A percentile compares a stretch with the other conserved stretches of the same genome.
These are phyloP conservation scores for Capronia epimyces DNA, from an alignment of 2,329 filamentous ascomycete genomes.

Conservation along the genomic window DNA sequence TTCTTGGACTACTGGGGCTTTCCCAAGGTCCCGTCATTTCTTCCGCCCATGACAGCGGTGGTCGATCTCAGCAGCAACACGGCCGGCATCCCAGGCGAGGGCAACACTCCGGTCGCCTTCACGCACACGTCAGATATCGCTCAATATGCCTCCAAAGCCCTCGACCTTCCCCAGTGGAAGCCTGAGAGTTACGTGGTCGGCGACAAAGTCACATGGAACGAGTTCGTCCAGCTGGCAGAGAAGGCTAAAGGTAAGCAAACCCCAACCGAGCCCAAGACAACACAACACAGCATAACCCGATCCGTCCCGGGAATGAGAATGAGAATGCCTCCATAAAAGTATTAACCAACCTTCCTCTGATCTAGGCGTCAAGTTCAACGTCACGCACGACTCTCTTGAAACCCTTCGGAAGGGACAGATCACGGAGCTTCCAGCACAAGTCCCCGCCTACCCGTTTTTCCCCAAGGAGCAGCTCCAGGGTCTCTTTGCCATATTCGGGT, in stretches of 20 bases:
- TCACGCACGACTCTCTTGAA: neutral
- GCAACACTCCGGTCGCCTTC: constrained; percentile 41
- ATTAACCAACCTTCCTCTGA: neutral
- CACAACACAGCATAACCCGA: too few relatives aligned
- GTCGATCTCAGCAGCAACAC: constrained; percentile 42
- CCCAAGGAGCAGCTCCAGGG: neutral
- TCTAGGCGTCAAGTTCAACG: neutral
- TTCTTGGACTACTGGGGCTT: constrained; percentile 46
- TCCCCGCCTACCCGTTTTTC: neutral
- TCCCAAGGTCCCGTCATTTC: constrained; percentile 37
- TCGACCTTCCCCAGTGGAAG: constrained; percentile 43
- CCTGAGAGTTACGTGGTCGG: constrained; percentile 33
- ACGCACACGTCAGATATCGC: constrained; percentile 49
- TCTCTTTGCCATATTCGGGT: neutral
- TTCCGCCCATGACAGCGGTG: constrained; percentile 39
- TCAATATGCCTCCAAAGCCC: constrained; percentile 39
- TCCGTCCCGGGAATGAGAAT: too few relatives aligned
- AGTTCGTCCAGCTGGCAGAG: constrained; percentile 42
- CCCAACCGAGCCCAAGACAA: too few relatives aligned
- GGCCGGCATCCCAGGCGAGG: constrained; percentile 48
- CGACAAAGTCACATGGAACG: constrained; percentile 42
- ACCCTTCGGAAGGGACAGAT: neutral
- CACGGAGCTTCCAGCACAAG: neutral
- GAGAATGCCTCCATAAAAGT: neutral
- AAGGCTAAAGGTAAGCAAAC: constrained; percentile 34